A percentile compares a stretch with the other conserved stretches of the same genome.
Conservation (phyloP, 2,329 filamentous ascomycete species). For the Orbilia brochopaga region DNA sequence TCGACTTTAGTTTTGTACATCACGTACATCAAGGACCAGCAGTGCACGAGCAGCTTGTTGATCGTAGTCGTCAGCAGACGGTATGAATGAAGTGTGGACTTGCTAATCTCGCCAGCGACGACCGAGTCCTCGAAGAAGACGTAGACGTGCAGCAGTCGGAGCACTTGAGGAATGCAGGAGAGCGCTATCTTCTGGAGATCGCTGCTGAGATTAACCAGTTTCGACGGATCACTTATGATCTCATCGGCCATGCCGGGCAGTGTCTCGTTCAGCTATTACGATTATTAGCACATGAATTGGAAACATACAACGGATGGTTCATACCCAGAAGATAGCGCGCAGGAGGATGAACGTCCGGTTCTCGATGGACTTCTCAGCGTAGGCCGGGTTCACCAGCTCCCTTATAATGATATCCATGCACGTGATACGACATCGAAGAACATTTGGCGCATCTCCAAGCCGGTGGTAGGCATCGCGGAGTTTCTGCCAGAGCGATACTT, state of each 20-base stretch:
- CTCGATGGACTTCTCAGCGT: slow-evolving; percentile 64
- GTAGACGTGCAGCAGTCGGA: slow-evolving; percentile 77
- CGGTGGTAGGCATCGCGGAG: slow-evolving; percentile 82
- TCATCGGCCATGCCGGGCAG: slow-evolving; percentile 43
- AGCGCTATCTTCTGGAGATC: slow-evolving; percentile 76
- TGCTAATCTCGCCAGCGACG: slow-evolving; percentile 73
- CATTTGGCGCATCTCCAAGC: slow-evolving; percentile 85
- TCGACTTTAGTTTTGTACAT: slow-evolving; percentile 52
- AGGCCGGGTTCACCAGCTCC: slow-evolving; percentile 69
- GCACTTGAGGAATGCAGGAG: slow-evolving; percentile 72
- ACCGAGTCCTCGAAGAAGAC: slow-evolving; percentile 84
- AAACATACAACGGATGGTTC: slow-evolving; percentile 63
- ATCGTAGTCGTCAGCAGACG: slow-evolving; percentile 69
- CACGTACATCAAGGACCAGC: slow-evolving; percentile 83
- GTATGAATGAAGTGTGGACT: slow-evolving; percentile 64
- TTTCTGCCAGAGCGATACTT: slow-evolving; percentile 86
- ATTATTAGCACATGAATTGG: slow-evolving; percentile 53
- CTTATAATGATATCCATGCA: slow-evolving; percentile 81
- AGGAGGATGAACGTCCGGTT: slow-evolving; percentile 75
- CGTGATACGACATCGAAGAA: slow-evolving; percentile 83
- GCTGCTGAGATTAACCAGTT: slow-evolving; percentile 56
- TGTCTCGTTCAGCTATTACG: slow-evolving; percentile 33
- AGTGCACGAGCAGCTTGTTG: slow-evolving; percentile 83
- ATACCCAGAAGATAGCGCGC: slow-evolving; percentile 64
- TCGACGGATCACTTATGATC: slow-evolving; percentile 38